A percentile compares a stretch with the other conserved stretches of the same genome.
These are phyloP conservation scores for Pezicula radicicola DNA, from an alignment of 2,329 filamentous ascomycete genomes.

Conservation along the genomic window DNA sequence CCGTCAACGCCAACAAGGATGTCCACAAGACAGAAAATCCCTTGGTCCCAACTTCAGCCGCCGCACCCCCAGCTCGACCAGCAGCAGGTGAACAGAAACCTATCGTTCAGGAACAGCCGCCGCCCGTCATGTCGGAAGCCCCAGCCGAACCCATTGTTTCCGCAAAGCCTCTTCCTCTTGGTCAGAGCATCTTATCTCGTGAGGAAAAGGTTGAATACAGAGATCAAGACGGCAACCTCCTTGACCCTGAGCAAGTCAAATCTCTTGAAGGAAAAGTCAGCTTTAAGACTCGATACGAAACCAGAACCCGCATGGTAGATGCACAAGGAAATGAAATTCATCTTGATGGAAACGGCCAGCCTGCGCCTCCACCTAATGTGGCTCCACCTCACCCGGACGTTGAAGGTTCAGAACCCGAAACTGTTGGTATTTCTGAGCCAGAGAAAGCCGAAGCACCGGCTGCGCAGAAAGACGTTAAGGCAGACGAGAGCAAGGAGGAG, in stretches of 20 bases:
- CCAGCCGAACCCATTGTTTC: slow-evolving; percentile 19
- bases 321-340: slow-evolving; percentile 71
- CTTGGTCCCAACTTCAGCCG: slow-evolving; percentile 21
- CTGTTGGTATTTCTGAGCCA: slow-evolving; percentile 36
- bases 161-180: slow-evolving; percentile 12
- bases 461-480: slow-evolving; percentile 39
- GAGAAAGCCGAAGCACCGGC: slow-evolving; percentile 35
- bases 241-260: slow-evolving; percentile 80
- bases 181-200: slow-evolving; percentile 33
- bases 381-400: slow-evolving; percentile 36
- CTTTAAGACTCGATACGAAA: slow-evolving; percentile 95
- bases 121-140: slow-evolving; percentile 24
- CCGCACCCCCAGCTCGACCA: slow-evolving; percentile 16
- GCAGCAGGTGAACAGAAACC: slow-evolving; percentile 22
- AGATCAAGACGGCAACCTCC: slow-evolving; percentile 87
- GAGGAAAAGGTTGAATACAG: slow-evolving; percentile 92
- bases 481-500: slow-evolving; percentile 56
- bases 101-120: slow-evolving; percentile 18
- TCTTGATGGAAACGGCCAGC: slow-evolving; percentile 13
- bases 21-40: slow-evolving; percentile 27
- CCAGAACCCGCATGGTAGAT: slow-evolving; percentile 82
- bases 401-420: slow-evolving; percentile 58
- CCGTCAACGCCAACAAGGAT: slow-evolving; percentile 17
- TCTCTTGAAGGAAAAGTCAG: slow-evolving; percentile 87
- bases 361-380: slow-evolving; percentile 25